Percentiles rank a stretch among this genome's conserved stretches.
Conservation (phyloP, 2,329 filamentous ascomycete species). For the Fusarium sp. region DNA sequence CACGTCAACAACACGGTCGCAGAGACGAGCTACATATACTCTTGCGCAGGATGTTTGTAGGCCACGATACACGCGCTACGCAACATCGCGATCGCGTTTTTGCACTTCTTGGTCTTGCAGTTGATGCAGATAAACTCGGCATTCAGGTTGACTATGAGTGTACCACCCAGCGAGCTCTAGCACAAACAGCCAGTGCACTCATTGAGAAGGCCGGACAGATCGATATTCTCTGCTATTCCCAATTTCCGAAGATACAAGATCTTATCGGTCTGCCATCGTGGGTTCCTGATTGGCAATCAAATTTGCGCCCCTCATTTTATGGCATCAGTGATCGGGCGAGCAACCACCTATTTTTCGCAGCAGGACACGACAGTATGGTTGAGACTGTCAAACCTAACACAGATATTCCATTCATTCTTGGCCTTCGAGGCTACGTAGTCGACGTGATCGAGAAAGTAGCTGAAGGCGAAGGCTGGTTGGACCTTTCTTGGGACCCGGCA, state of each 20-base stretch:
- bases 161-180: not conserved
- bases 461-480: not conserved
- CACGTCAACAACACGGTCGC: not conserved
- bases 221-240: not conserved
- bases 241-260: not conserved
- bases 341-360: not conserved
- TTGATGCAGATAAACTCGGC: not conserved
- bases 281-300: conserved; percentile 7
- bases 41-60: not conserved
- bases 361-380: accelerated
- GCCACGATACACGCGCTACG: not conserved
- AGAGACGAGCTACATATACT: not conserved
- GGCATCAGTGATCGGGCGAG: not conserved
- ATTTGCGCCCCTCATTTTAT: not conserved
- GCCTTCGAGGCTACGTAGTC: not conserved
- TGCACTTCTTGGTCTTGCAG: not conserved
- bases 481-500: not conserved
- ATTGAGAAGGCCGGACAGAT: not conserved
- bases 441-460: not conserved
- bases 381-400: too few relatives aligned
- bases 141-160: not conserved
- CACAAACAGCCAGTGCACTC: accelerated
- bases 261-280: not conserved
- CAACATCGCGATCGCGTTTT: conserved; percentile 1
- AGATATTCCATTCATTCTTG: not conserved